These are phyloP conservation scores for Coemansia sp. DNA, from an alignment of 192 early-diverging fungal genomes.

Conservation along the genomic window DNA sequence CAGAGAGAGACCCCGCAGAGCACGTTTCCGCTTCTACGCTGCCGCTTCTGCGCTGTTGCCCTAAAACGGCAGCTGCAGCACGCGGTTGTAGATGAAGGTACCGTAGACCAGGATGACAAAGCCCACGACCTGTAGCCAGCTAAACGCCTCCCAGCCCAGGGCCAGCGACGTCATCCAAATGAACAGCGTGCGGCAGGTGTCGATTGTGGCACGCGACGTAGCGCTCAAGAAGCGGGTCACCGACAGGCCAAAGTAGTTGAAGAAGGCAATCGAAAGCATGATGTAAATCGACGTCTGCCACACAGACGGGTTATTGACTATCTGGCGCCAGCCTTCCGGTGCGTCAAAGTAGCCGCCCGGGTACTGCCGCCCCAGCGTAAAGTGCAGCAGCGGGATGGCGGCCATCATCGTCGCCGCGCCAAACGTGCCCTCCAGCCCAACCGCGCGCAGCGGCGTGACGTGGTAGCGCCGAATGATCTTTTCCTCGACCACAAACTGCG, in stretches of 20 bases:
- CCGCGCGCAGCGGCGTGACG: conserved; percentile 81
- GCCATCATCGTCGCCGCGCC: conserved; percentile 69
- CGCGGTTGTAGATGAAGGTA: conserved; percentile 89
- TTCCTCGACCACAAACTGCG: conserved; percentile 96
- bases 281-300: conserved; percentile 77
- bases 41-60: not conserved
- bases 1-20: too few relatives aligned
- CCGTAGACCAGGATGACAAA: conserved; percentile 69
- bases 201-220: conserved; percentile 91
- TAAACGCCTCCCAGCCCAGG: conserved; percentile 95
- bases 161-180: conserved; percentile 89
- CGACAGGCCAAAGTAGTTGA: conserved; percentile 93
- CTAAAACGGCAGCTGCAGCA: conserved; percentile 61
- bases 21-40: too few relatives aligned
- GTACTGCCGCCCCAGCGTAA: conserved; percentile 59
- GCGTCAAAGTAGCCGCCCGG: conserved; percentile 85
- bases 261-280: conserved; percentile 88
- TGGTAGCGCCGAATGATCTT: conserved; percentile 80
- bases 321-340: conserved; percentile 65
- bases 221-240: conserved; percentile 85
- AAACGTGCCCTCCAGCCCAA: conserved; percentile 91
- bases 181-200: conserved; percentile 92
- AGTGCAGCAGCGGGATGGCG: conserved; percentile 73
- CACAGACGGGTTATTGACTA: conserved; percentile 57
- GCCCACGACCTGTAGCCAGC: conserved; percentile 89